These are phyloP conservation scores for Camellia japonica DNA, from an alignment of 148 eudicot species.

Conservation along the genomic window DNA sequence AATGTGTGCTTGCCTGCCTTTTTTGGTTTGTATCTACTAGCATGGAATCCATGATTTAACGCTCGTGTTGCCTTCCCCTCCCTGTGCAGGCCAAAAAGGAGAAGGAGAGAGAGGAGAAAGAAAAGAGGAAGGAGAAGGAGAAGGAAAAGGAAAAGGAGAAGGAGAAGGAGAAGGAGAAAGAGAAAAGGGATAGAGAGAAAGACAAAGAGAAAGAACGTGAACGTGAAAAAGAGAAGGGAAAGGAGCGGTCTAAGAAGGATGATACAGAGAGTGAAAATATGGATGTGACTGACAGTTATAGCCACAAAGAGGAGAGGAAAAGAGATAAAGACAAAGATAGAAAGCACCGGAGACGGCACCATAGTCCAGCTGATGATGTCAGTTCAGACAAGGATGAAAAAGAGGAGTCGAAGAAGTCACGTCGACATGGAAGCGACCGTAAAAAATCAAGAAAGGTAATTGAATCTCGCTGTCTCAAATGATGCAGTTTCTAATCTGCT, in stretches of 20 bases:
- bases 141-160: constrained; percentile 46
- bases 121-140: constrained; percentile 48
- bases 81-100: constrained; percentile 75
- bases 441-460: constrained; percentile 90
- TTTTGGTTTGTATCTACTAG: not conserved
- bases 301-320: constrained; percentile 60
- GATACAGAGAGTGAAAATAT: constrained; percentile 62
- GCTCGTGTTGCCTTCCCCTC: not conserved
- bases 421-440: constrained; percentile 86
- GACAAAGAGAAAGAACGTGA: constrained; percentile 41
- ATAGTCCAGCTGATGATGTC: constrained; percentile 57
- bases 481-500: constrained; percentile 10
- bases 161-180: constrained; percentile 42
- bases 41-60: not conserved
- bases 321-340: constrained; percentile 76
- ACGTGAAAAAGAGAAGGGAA: constrained; percentile 70
- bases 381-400: constrained; percentile 85
- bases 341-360: constrained; percentile 76
- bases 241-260: constrained; percentile 79
- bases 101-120: constrained; percentile 77
- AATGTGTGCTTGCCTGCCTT: not conserved
- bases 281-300: constrained; percentile 51
- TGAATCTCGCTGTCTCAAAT: not conserved
- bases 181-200: constrained; percentile 28
- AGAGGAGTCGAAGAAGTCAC: constrained; percentile 80